Base-by-base conservation (phyloP, 257 asterid species). In the Oldenlandia corymbosa region DNA sequence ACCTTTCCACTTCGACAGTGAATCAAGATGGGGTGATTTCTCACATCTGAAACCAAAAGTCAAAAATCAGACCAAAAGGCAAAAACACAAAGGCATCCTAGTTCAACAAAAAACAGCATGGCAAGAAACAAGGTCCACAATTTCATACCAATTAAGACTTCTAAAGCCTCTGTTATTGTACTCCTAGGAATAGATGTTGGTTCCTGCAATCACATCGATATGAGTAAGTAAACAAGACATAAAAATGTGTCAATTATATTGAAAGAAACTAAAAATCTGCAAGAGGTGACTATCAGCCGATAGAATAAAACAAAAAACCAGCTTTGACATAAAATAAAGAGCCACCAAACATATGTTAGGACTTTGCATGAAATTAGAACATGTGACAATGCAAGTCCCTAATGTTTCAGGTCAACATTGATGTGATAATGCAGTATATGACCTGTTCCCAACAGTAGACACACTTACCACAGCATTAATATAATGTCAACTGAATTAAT, bases 1-100 rank as follows among this genome's bases (percentile, higher is more conserved):
- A 80, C 85, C 82, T 76, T 80, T 54, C 85, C 85, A 24, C 82
- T 79, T 71, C 68, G 71, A 60, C 85, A 77, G 31, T 80, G 85
- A 58, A 80, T 80, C 62, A 80, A 72, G 55, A 77, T 50, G 20
- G 85, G 85, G 65, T 80, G 85, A 47, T 80, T 80, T 52, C 85
- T 53, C 58, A 76, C 85, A 36, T 80, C 85, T 80, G 66, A 54
- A 68, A 68, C 18, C 23, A 51, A 62, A 26, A 37, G 37, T 57
- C 17, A 16, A 5, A 62, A n/a, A 42, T 71, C 23, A 68, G 62
- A 45, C 53, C 53, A 64, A 0, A 56, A 47, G n/a, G n/a, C 7
- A 9, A 1, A 26, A 14, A 20, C 0, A 17, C 5, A 31, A 11
- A 20, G 9, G 5, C 20, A 49, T 14, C 42, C 18, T 27, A 37